Evolutionary conservation across 1,284 basidiomycete species (phyloP).

Genomic region (Filobasidium uniguttulatum): DNA sequence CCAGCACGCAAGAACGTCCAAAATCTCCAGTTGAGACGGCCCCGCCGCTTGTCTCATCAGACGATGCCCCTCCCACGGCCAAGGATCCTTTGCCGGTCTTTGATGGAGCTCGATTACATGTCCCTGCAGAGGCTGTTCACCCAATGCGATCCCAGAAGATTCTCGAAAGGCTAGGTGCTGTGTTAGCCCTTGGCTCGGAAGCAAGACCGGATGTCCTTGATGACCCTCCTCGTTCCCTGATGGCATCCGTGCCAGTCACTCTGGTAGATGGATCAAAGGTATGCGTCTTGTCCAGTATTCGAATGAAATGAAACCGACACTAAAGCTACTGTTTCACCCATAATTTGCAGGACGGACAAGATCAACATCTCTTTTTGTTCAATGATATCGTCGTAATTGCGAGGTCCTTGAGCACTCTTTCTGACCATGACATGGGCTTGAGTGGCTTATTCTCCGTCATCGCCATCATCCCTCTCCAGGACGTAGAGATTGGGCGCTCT

Average conservation of each 20-base stretch:
- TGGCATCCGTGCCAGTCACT: conserved; percentile 71
- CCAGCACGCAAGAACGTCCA: too few relatives aligned
- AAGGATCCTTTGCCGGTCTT: not conserved
- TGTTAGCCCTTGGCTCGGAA: conserved; percentile 44
- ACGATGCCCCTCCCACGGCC: not conserved
- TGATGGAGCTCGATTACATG: too few relatives aligned
- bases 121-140: too few relatives aligned
- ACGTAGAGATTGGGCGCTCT: conserved; percentile 33
- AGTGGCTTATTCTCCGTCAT: conserved; percentile 78
- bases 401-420: conserved; percentile 28
- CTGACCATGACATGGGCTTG: conserved; percentile 45
- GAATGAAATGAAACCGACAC: not conserved
- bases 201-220: conserved; percentile 57
- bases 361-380: conserved; percentile 90
- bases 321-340: not conserved
- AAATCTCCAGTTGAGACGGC: too few relatives aligned
- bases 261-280: conserved; percentile 51
- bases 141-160: conserved; percentile 20
- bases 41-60: not conserved
- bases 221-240: conserved; percentile 68
- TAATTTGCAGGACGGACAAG: conserved; percentile 60
- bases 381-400: conserved; percentile 78
- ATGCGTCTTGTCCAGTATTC: not conserved
- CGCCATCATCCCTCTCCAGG: conserved; percentile 63
- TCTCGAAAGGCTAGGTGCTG: conserved; percentile 38